These are phyloP conservation scores for Apocynum venetum DNA, from an alignment of 257 asterid genomes.

Conservation along the genomic window DNA sequence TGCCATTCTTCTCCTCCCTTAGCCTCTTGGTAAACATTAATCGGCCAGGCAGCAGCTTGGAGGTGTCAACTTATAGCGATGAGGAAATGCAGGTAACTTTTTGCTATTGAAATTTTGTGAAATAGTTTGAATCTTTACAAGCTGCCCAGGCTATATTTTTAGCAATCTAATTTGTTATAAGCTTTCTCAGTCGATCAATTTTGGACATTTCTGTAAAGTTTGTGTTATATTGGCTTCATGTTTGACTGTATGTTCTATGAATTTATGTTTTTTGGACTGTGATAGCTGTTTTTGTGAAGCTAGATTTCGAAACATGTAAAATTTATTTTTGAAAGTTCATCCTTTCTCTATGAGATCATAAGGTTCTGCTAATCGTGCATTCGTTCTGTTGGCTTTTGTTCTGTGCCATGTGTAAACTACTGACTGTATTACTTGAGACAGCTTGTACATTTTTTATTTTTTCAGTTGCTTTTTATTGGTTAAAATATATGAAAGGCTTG, in stretches of 20 bases:
- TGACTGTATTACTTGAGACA: background rate
- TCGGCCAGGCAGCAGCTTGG: constrained; percentile 39
- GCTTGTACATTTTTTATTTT: background rate
- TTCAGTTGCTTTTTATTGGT: background rate
- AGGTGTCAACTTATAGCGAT: constrained; percentile 43
- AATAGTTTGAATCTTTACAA: too few relatives aligned
- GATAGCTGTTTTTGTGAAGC: background rate
- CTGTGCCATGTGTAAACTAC: background rate
- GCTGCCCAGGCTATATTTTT: background rate
- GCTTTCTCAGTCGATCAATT: background rate
- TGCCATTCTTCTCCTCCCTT: constrained; percentile 89
- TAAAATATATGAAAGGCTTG: background rate
- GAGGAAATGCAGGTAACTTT: constrained; percentile 76
- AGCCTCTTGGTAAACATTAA: constrained; percentile 80
- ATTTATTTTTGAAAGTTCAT: too few relatives aligned
- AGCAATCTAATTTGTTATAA: background rate
- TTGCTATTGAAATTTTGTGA: background rate
- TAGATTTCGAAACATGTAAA: background rate
- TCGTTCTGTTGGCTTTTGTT: too few relatives aligned
- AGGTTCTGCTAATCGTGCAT: background rate
- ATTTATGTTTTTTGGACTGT: background rate
- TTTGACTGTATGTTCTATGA: background rate
- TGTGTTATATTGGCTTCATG: background rate
- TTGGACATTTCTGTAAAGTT: background rate
- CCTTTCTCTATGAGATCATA: background rate